Conservation (phyloP, 306 rosid species). For the Rosa multiflora region DNA sequence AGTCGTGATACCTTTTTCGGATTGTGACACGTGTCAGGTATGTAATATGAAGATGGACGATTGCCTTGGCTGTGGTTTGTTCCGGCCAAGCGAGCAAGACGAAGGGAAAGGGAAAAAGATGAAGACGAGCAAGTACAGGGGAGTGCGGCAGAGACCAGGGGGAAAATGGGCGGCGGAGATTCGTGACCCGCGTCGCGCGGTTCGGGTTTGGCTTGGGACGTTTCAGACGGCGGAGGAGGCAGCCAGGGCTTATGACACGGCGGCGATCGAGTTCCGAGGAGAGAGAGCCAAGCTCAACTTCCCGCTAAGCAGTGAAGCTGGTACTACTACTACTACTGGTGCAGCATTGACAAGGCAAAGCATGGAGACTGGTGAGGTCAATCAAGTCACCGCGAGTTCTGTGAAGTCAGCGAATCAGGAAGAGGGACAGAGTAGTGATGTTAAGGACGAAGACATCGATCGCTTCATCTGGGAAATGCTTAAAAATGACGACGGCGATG, state of each 20-base stretch:
- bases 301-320: background rate
- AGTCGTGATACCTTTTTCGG: background rate
- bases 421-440: no score
- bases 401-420: no score
- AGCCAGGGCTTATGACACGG: constrained; percentile 63
- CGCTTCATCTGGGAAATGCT: no score
- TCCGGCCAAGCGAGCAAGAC: background rate
- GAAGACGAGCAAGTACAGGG: constrained; percentile 32
- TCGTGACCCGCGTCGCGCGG: constrained; percentile 17
- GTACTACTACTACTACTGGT: background rate
- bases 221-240: constrained; percentile 55
- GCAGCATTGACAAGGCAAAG: no score
- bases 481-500: no score
- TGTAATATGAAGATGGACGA: constrained; percentile 27
- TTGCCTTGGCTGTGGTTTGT: constrained; percentile 49
- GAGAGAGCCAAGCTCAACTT: constrained; percentile 48
- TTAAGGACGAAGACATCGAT: no score
- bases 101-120: background rate
- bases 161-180: background rate
- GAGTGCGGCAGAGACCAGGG: background rate
- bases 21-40: constrained; percentile 25
- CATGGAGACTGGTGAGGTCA: no score
- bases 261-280: constrained; percentile 52
- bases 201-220: constrained; percentile 59
- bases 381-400: no score